Base-by-base conservation (phyloP, 192 early-diverging fungal species). In the Phlyctochytrium planicorne region DNA sequence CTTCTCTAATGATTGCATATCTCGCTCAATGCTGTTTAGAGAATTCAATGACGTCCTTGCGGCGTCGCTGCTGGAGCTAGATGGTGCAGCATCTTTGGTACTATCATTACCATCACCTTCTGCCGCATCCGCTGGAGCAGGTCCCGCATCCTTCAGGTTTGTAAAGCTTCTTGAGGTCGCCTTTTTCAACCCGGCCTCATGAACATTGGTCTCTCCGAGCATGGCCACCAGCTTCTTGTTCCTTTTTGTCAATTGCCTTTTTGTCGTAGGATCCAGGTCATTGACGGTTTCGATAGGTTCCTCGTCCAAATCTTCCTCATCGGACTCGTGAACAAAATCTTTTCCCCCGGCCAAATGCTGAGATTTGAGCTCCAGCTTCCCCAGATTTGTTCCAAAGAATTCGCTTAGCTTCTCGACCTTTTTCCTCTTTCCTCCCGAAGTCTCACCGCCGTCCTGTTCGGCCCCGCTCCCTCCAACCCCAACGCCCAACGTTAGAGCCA, bases 331-430 rank as follows among this genome's bases (percentile, higher is more conserved):
- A 14, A 20, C 6, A 20, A 14, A 14, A 47, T 47, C 40, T 6
- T 47, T 47, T 20, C 20, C 20, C 10, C 20, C 40, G 40, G 40
- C 40, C 20, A 47, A 20, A 6, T 47, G 6, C 20, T 47, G 40
- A 6, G 40, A 47, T 47, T 47, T 6, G 20, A 47, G 40, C 20
- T 47, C 10, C 6, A 14, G 6, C 6, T 20, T 6, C 20, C 40
- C 40, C 25, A 78, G 57, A 3, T 30, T 10, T 35, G 78, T 68
- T 3, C 81, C 83, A 71, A 84, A 85, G 68, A 87, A 84, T 31
- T 77, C 81, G 25, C 67, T 74, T 36, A 87, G 67, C 62, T 80
- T 81, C 40, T 84, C 83, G 27, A 67, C 76, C 30, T 78, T 77
- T 33, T 74, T 72, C 63, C 78, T 78, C 53, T 76, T 55, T 17